Base-by-base conservation (phyloP, 1,284 basidiomycete species). In the Microbotryomycetes sp. region DNA sequence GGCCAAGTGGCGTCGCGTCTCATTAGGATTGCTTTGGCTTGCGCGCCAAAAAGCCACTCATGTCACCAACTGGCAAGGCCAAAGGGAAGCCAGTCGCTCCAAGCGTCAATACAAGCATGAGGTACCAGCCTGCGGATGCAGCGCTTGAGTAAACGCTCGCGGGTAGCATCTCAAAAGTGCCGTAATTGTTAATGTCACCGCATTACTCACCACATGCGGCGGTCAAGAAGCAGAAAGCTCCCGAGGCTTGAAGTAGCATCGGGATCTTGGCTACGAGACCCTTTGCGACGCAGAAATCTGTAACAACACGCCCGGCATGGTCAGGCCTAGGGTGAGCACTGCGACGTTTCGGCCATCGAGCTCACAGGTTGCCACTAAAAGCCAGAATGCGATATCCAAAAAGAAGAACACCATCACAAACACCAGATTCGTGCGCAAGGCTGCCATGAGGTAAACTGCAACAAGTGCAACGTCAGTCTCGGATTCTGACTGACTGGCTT, bases 51-150 rank as follows among this genome's bases (percentile, higher is more conserved):
- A 71, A 64, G 36, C 50, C 59, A 19, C 65, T 67, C n/a, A 71
- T 55, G 54, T 71, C 70, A 45, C 70, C 70, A 9, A 71, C 56
- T 12, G 70, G 70, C 4, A 71, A 60, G n/a, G 64, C 49, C 55
- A 71, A 47, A 1, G 70, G 70, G 26, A 70, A 59, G 16, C 70
- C 70, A 23, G 61, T 65, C 1, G 59, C 59, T 23, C 67, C 70
- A 14, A 71, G 59, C n/a, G 64, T 59, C 9, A 70, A 54, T 3
- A 66, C 70, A 5, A 61, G 46, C 31, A 56, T 22, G 49, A 65
- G 63, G 26, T 60, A 65, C 56, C 63, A 62, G 26, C 62, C 36
- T 42, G 36, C 36, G 36, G 12, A 19, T 12, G 36, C 9, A 42
- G 19, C 9, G 36, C 36, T 42, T 19, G 9, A 19, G 9, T 19